Base-by-base conservation (phyloP, 2,329 filamentous ascomycete species). In the Davidsoniella virescens region DNA sequence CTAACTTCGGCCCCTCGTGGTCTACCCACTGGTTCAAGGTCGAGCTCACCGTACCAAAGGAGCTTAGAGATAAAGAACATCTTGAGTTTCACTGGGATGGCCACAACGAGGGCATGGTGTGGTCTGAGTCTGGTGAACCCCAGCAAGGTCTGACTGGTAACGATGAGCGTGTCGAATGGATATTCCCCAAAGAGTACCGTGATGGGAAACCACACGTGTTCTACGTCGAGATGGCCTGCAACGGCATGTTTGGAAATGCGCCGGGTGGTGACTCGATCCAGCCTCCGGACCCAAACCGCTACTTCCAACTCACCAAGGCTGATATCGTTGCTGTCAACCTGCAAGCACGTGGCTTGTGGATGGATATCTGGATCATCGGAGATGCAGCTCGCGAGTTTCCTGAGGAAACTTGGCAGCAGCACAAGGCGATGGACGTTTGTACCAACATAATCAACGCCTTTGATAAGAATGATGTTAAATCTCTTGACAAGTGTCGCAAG, bases 141-240 rank as follows among this genome's bases (percentile, higher is more conserved):
- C 70, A 95, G 26, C 92, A 98, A 64, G 92, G 92, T 12, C 68
- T 98, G 58, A 95, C 88, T 0, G 92, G 92, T 16, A 82, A 83
- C 50, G 86, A 85, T 39, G 92, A 98, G 60, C 76, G 92, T 49
- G 75, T 81, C 14, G 87, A 96, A 65, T 98, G 90, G 88, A 78
- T 94, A 53, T 71, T 98, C 42, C 90, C 92, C 7, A 71, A 85
- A 47, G 70, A 71, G 14, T 94, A 84, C 67, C 76, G 84, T 54
- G 85, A 94, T 63, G 88, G 87, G 49, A 80, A 90, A 62, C 77
- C 87, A 59, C 88, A 96, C 63, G 78, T 74, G 16, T 84, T 98
- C 59, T 98, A 95, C 64, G 82, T 98, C 56, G 92, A 98, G 68
- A 94, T 96, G 85, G 92, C 92, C 17, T 96, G 92, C 67, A 98